These are phyloP conservation scores for Amesomyces nigricolor DNA, from an alignment of 2,329 filamentous ascomycete genomes.

Conservation along the genomic window DNA sequence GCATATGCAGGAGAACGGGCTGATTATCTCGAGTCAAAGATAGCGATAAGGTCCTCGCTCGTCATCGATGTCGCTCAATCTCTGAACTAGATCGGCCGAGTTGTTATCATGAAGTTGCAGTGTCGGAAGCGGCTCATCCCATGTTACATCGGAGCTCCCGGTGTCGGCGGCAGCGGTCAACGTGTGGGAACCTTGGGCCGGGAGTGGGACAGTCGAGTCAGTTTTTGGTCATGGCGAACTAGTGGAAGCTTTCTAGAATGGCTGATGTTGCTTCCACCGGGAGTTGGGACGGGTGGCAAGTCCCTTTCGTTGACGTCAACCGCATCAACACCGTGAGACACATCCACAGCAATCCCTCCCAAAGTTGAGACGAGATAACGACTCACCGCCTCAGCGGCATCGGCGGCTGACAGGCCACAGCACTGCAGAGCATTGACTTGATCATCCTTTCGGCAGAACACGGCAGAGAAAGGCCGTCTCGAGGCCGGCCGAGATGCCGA, in stretches of 20 bases:
- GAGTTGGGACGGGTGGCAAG: background rate
- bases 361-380: no score
- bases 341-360: no score
- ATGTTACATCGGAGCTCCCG: background rate
- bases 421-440: no score
- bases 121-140: background rate
- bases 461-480: background rate
- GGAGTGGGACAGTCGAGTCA: background rate
- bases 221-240: no score
- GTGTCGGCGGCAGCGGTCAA: background rate
- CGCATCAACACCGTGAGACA: no score
- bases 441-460: background rate
- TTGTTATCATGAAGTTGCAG: slow-evolving; percentile 1
- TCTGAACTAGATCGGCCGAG: no score
- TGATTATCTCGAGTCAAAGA: background rate
- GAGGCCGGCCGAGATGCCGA: slow-evolving; percentile 1
- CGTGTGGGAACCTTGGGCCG: background rate
- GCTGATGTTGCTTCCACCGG: no score
- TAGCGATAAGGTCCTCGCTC: background rate
- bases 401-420: no score
- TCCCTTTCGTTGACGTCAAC: no score
- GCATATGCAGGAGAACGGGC: background rate
- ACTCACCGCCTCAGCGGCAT: no score
- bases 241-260: no score
- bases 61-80: background rate